These are phyloP conservation scores for Wickerhamomyces sp. DNA, from an alignment of 1,139 yeast species.

Conservation along the genomic window DNA sequence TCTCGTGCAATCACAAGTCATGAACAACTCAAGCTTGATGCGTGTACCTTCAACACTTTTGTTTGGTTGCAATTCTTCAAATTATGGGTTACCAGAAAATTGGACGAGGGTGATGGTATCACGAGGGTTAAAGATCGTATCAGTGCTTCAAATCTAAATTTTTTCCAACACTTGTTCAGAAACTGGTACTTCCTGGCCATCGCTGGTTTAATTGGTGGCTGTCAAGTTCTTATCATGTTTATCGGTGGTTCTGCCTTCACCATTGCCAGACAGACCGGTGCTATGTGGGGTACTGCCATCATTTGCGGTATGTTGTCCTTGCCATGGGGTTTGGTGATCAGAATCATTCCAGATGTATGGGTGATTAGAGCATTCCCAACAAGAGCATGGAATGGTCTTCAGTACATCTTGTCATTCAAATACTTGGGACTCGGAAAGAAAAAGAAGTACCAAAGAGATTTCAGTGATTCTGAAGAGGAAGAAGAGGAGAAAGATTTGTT, in stretches of 20 bases:
- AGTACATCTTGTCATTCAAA: conserved; percentile 45
- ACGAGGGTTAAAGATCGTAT: conserved; percentile 52
- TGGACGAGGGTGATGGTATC: conserved; percentile 82
- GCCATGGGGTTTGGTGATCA: conserved; percentile 71
- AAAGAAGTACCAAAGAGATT: conserved; percentile 1
- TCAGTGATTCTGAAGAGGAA: conserved; percentile 17
- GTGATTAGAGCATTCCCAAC: conserved; percentile 66
- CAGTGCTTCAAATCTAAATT: conserved; percentile 60
- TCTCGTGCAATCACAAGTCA: conserved; percentile 34
- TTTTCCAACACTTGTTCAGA: conserved; percentile 73
- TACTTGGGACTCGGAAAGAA: conserved; percentile 32
- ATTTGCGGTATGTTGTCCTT: conserved; percentile 78
- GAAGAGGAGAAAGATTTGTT: conserved; percentile 17
- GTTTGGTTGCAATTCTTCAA: conserved; percentile 98
- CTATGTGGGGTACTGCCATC: conserved; percentile 87
- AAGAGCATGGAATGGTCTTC: conserved; percentile 40
- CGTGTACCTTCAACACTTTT: conserved; percentile 91
- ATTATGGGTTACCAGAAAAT: conserved; percentile 81
- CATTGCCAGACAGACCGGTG: conserved; percentile 69
- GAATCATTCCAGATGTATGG: conserved; percentile 83
- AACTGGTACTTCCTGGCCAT: conserved; percentile 79
- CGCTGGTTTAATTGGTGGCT: conserved; percentile 67
- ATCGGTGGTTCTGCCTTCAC: conserved; percentile 97
- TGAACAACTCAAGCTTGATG: conserved; percentile 57
- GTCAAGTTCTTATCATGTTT: conserved; percentile 87